These are phyloP conservation scores for Aureobasidium pullulans DNA, from an alignment of 2,329 filamentous ascomycete species.

Conservation along the genomic window DNA sequence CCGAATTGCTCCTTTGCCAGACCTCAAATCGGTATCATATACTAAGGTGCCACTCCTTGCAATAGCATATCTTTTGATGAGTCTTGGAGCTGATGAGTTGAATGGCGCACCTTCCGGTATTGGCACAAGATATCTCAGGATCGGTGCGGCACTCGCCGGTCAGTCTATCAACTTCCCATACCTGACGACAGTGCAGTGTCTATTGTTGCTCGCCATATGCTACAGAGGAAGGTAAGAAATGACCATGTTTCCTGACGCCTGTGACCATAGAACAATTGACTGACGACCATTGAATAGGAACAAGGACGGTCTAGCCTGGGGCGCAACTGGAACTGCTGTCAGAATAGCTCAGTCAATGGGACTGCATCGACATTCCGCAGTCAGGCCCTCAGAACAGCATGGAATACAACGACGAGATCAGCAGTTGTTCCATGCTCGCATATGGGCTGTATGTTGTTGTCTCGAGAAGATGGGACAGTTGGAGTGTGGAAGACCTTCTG, in stretches of 20 bases:
- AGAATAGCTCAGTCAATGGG: conserved; percentile 9
- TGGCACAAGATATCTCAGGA: background rate
- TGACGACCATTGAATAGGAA: background rate
- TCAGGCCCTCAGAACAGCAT: background rate
- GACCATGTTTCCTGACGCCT: too few species aligned
- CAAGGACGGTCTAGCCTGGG: conserved; percentile 6
- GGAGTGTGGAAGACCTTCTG: conserved; percentile 8
- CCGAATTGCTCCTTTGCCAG: background rate
- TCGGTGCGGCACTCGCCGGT: background rate
- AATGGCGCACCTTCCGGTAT: background rate
- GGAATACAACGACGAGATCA: conserved; percentile 3
- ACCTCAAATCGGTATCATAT: background rate
- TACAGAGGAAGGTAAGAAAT: background rate
- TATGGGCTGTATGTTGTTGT: conserved; percentile 8
- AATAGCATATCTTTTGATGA: conserved; percentile 7
- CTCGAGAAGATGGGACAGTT: conserved; percentile 5
- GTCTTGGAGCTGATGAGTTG: conserved; percentile 4
- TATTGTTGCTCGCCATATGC: conserved; percentile 4
- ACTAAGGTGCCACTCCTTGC: background rate
- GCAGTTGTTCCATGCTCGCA: conserved; percentile 4
- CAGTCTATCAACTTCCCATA: conserved; percentile 11
- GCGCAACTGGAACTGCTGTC: background rate
- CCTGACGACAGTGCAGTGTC: conserved; percentile 1
- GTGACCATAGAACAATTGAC: too few species aligned
- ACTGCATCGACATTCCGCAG: background rate